Conservation (phyloP, 2,329 filamentous ascomycete species). For the Talaromyces sp. region DNA sequence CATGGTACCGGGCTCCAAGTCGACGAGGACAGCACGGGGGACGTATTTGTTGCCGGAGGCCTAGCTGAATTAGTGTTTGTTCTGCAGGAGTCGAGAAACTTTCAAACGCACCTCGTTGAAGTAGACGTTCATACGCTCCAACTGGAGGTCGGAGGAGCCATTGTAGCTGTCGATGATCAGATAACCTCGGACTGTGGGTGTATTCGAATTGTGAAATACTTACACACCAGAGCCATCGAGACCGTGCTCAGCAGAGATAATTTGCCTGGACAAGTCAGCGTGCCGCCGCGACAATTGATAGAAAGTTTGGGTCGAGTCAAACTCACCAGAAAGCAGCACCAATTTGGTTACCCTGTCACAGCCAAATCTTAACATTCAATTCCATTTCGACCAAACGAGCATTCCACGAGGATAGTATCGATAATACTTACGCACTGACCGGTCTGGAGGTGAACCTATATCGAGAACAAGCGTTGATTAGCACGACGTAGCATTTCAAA, state of each 20-base stretch:
- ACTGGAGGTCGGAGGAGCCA: conserved; percentile 95
- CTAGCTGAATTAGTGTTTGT: conserved; percentile 46
- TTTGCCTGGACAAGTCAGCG: conserved; percentile 61
- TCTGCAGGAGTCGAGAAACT: not conserved
- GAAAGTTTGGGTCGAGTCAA: not conserved
- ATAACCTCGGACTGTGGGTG: conserved; percentile 20
- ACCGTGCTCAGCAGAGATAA: conserved; percentile 86
- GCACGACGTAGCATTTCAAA: conserved; percentile 26
- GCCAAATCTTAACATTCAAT: conserved; percentile 14
- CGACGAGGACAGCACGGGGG: conserved; percentile 97
- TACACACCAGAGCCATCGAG: conserved; percentile 96
- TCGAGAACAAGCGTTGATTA: conserved; percentile 39
- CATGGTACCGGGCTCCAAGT: conserved; percentile 99
- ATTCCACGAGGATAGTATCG: not conserved
- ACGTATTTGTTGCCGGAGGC: conserved; percentile 98
- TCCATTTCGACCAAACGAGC: not conserved
- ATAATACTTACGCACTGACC: conserved; percentile 85
- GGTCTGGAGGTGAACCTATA: conserved; percentile 98
- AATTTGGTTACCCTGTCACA: conserved; percentile 92
- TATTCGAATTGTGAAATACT: conserved; percentile 40
- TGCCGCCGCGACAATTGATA: conserved; percentile 16
- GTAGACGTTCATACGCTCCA: conserved; percentile 99
- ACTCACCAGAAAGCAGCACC: conserved; percentile 96
- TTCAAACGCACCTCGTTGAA: conserved; percentile 74
- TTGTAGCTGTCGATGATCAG: conserved; percentile 66